Evolutionary conservation across 2,329 filamentous ascomycete species (phyloP).

Genomic region (Graphilbum fragrans): DNA sequence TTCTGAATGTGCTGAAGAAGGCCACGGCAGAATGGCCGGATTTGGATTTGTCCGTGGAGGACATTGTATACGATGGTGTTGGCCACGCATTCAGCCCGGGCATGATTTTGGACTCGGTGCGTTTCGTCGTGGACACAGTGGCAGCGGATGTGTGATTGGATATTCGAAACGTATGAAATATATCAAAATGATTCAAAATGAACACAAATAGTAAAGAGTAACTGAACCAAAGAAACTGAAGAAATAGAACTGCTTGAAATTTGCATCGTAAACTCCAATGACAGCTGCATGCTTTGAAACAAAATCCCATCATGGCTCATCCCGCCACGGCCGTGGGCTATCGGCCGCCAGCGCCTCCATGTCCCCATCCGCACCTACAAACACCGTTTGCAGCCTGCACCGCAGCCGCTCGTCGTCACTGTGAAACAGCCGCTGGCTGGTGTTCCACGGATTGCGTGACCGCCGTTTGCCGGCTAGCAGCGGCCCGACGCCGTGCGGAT

Average conservation of each 20-base stretch:
- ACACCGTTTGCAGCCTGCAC: slow-evolving; percentile 25
- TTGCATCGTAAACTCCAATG: too few relatives aligned
- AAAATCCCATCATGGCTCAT: too few relatives aligned
- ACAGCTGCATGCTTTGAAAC: too few relatives aligned
- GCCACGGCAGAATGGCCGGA: slow-evolving; percentile 40
- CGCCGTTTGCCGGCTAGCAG: slow-evolving; percentile 34
- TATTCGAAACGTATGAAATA: too few relatives aligned
- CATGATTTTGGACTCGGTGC: slow-evolving; percentile 56
- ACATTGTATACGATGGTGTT: slow-evolving; percentile 54
- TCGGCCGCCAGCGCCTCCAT: slow-evolving; percentile 25
- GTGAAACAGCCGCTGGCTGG: slow-evolving; percentile 31
- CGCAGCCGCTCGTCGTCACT: slow-evolving; percentile 17
- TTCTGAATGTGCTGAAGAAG: slow-evolving; percentile 48
- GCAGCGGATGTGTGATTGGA: slow-evolving; percentile 15
- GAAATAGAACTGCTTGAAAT: too few relatives aligned
- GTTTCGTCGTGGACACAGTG: slow-evolving; percentile 45
- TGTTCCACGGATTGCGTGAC: slow-evolving; percentile 35
- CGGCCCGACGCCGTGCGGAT: slow-evolving; percentile 37
- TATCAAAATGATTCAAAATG: too few relatives aligned
- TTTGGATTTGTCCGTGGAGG: slow-evolving; percentile 43
- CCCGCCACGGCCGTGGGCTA: slow-evolving; percentile 26
- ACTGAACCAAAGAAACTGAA: background rate
- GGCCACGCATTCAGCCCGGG: slow-evolving; percentile 56
- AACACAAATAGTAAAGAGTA: background rate
- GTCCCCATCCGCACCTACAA: slow-evolving; percentile 18